Base-by-base conservation (phyloP, 2,329 filamentous ascomycete species). In the Ophiostoma quercus region DNA sequence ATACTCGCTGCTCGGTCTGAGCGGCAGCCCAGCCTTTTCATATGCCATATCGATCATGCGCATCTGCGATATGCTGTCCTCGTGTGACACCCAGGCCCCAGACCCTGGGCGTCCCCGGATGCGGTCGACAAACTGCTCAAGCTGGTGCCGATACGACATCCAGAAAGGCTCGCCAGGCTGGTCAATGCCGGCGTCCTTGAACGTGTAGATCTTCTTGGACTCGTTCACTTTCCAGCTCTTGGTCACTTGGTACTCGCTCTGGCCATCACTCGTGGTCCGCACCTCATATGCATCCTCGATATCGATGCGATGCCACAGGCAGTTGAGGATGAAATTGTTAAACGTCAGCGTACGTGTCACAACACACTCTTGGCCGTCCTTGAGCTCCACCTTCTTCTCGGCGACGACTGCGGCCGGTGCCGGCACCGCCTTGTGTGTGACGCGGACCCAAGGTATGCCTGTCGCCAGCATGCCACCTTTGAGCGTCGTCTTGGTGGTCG, bases 81-180 rank as follows among this genome's bases (percentile, higher is more conserved):
- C 79, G 1, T 73, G 73, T 19, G 75, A 74, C 8, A 84, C 75
- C 80, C 82, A 84, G 2, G 77, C 70, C 0, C 76, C 77, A 4
- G 78, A 75, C 7, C 77, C 77, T 68, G 79, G 71, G 1, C 79
- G 75, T 0, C 80, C 80, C 65, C 78, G 79, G 66, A 84, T 73
- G 41, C 75, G 76, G 74, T 84, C 80, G 14, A 84, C 81, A 73
- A 85, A 85, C 71, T 80, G 77, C 74, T 84, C 82, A 39, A 85
- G 77, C 77, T 82, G 79, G 73, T 83, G 77, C 8, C 81, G 77
- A 73, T 83, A 84, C 16, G 80, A 79, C 39, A 77, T 76, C 82
- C 82, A 84, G 69, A 75, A 80, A 1, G 74, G 73, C 74, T 80
- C 77, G 11, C 78, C 76, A 2, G 76, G 74, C 57, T 75, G 72